phyloP scores from a whole-genome alignment of 2,329 filamentous ascomycete species.

The Karstenula rhodostoma region DNA sequence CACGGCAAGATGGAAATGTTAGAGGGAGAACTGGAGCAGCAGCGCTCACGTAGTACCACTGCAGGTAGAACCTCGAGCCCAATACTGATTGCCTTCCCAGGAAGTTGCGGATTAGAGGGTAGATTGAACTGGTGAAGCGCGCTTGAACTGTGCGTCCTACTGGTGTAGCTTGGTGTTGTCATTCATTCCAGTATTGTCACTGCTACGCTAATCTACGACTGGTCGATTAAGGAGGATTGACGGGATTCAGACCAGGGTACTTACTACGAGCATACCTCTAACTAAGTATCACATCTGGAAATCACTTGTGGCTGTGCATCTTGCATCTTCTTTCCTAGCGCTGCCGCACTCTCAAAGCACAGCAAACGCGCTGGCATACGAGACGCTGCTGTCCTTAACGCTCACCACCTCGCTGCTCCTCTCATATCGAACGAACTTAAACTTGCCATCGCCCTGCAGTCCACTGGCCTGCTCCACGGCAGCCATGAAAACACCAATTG shows the following conservation, averaged over 20 bases:
- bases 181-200: not conserved
- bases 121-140: not conserved
- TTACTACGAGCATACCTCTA: not conserved
- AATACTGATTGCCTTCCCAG: not conserved
- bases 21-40: too few relatives aligned
- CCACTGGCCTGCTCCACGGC: constrained; percentile 70
- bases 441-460: constrained; percentile 63
- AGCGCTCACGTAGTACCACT: too few relatives aligned
- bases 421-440: constrained; percentile 86
- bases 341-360: constrained; percentile 51
- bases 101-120: not conserved
- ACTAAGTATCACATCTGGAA: not conserved
- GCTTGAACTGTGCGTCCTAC: not conserved
- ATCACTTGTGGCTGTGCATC: not conserved
- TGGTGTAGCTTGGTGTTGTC: not conserved
- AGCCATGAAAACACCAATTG: constrained; percentile 92
- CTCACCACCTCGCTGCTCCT: constrained; percentile 78
- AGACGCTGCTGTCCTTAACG: constrained; percentile 82
- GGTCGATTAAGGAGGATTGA: not conserved
- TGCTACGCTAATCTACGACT: not conserved
- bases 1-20: too few relatives aligned
- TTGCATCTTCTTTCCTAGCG: not conserved
- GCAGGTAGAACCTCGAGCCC: not conserved
- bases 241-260: not conserved
- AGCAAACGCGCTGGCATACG: constrained; percentile 93